Percentiles rank a stretch among this genome's conserved stretches.
These are phyloP conservation scores for Chloropicon primus DNA, from an alignment of 139 green algal genomes.

Conservation along the genomic window DNA sequence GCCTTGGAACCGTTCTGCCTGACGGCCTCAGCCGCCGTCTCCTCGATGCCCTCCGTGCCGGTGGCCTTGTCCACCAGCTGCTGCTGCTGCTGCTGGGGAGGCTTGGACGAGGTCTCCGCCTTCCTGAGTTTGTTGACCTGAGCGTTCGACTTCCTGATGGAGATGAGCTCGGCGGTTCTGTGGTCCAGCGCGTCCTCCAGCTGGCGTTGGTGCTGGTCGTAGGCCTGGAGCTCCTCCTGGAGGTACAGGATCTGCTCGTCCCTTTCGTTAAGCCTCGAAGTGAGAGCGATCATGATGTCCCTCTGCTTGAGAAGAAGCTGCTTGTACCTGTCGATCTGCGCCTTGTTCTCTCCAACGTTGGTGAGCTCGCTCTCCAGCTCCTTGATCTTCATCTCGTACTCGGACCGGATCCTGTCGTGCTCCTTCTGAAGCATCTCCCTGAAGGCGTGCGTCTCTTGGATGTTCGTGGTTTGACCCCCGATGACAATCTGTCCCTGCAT, in stretches of 20 bases:
- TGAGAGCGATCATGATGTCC: slow-evolving; percentile 97
- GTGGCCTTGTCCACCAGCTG: neutral
- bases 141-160: slow-evolving; percentile 34
- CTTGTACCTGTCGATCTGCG: slow-evolving; percentile 81
- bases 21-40: neutral
- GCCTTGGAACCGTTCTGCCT: slow-evolving; percentile 11
- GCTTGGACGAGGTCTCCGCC: neutral
- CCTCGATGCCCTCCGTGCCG: neutral
- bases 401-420: slow-evolving; percentile 53
- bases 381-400: slow-evolving; percentile 68
- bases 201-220: slow-evolving; percentile 57
- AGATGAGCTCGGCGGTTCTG: slow-evolving; percentile 76
- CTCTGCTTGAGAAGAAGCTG: slow-evolving; percentile 87
- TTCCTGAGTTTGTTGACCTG: slow-evolving; percentile 15
- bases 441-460: slow-evolving; percentile 56
- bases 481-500: slow-evolving; percentile 84
- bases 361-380: slow-evolving; percentile 71
- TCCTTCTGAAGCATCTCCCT: slow-evolving; percentile 60
- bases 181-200: slow-evolving; percentile 78
- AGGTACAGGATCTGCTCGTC: slow-evolving; percentile 73
- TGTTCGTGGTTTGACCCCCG: slow-evolving; percentile 41
- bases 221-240: slow-evolving; percentile 78
- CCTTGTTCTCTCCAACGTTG: slow-evolving; percentile 51
- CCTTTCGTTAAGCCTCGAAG: slow-evolving; percentile 71
- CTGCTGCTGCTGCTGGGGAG: neutral